Conservation (phyloP, 805 yeast species). For the Brettanomyces nanus region DNA sequence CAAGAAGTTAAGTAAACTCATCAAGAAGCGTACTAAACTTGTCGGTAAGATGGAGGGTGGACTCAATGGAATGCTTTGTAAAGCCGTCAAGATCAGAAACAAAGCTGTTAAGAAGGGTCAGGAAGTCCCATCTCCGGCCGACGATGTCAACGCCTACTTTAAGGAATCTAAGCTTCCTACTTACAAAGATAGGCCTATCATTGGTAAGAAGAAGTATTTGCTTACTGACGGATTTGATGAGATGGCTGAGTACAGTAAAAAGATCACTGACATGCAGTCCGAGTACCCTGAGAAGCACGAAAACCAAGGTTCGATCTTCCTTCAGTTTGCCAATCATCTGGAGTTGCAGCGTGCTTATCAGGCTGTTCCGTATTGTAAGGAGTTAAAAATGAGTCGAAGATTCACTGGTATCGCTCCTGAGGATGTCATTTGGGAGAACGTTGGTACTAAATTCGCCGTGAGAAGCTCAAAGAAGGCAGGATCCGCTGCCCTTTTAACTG, state of each 20-base stretch:
- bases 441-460: constrained; percentile 47
- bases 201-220: constrained; percentile 82
- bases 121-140: constrained; percentile 46
- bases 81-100: constrained; percentile 47
- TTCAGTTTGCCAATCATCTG: constrained; percentile 75
- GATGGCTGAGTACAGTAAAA: constrained; percentile 59
- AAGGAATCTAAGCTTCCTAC: constrained; percentile 74
- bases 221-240: constrained; percentile 62
- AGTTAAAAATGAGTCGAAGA: constrained; percentile 38
- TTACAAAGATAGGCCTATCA: constrained; percentile 59
- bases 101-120: constrained; percentile 46
- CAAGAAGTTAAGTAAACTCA: constrained; percentile 44
- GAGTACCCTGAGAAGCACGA: constrained; percentile 36
- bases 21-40: constrained; percentile 57
- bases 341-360: constrained; percentile 89
- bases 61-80: constrained; percentile 49
- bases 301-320: constrained; percentile 60
- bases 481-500: constrained; percentile 57
- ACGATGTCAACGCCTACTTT: constrained; percentile 55
- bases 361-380: constrained; percentile 51
- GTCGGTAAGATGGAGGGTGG: constrained; percentile 56
- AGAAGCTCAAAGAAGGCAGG: constrained; percentile 48
- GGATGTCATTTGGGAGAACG: constrained; percentile 79
- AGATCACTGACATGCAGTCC: constrained; percentile 52
- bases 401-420: constrained; percentile 66